These are phyloP conservation scores for Achlya hypogyna DNA, from an alignment of 352 stramenopile species.

Conservation along the genomic window DNA sequence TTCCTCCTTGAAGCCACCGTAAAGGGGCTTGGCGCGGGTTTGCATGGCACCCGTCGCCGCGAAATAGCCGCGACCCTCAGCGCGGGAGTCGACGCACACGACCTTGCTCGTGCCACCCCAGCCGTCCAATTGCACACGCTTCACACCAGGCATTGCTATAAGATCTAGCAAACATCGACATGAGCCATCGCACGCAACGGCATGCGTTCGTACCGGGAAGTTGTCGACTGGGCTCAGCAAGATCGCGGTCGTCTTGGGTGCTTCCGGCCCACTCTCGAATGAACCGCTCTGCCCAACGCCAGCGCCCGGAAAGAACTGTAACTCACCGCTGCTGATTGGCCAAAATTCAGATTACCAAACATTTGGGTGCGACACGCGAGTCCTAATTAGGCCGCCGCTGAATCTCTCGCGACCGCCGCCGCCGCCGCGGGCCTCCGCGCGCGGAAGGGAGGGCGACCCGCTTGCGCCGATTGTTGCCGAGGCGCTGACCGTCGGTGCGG, in stretches of 20 bases:
- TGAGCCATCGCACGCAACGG: no score
- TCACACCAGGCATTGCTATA: constrained; percentile 20
- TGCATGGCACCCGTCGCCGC: background rate
- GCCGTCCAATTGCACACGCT: constrained; percentile 20
- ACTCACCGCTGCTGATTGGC: background rate
- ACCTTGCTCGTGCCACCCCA: constrained; percentile 16
- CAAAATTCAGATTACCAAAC: background rate
- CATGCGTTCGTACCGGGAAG: background rate
- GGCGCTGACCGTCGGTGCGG: no score
- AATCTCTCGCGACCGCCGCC: background rate
- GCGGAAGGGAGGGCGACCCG: no score
- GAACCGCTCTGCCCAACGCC: background rate
- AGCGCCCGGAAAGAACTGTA: background rate
- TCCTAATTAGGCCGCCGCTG: background rate
- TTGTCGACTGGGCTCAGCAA: background rate
- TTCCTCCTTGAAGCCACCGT: background rate
- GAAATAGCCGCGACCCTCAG: background rate
- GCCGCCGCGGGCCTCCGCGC: no score
- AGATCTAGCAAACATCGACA: background rate
- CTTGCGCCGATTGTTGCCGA: no score
- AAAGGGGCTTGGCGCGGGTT: background rate
- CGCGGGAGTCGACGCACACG: constrained; percentile 16
- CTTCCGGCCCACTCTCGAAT: background rate
- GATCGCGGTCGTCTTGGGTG: background rate
- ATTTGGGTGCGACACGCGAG: background rate